These are phyloP conservation scores for Desmodesmus armatus DNA, from an alignment of 139 green algal genomes.

Conservation along the genomic window DNA sequence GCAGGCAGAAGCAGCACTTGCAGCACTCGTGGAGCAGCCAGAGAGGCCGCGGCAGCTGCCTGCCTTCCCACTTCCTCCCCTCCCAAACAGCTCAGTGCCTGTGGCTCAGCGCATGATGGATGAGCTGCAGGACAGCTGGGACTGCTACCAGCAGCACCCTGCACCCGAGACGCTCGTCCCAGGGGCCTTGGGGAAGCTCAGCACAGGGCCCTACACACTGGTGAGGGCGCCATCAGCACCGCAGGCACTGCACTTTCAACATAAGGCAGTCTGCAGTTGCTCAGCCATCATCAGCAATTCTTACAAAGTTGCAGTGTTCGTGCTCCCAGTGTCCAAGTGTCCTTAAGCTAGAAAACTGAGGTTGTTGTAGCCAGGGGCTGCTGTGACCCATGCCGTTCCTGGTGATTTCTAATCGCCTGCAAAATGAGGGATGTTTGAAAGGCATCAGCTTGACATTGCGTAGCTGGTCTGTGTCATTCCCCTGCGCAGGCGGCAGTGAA, in stretches of 20 bases:
- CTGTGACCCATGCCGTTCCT: too few relatives aligned
- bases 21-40: slow-evolving; percentile 7
- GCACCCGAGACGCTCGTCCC: neutral
- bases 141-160: slow-evolving; percentile 36
- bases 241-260: neutral
- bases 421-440: too few relatives aligned
- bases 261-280: neutral
- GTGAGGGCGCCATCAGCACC: neutral
- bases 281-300: neutral
- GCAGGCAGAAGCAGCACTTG: slow-evolving; percentile 18
- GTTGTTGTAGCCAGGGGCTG: too few relatives aligned
- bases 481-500: slow-evolving; percentile 9
- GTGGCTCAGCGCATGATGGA: slow-evolving; percentile 50
- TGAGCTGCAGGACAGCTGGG: slow-evolving; percentile 60
- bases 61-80: neutral
- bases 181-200: neutral
- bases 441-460: neutral
- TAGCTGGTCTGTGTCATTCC: neutral
- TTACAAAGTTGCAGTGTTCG: neutral
- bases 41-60: too few relatives aligned
- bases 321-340: neutral
- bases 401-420: too few relatives aligned
- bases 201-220: neutral
- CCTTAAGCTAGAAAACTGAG: too few relatives aligned
- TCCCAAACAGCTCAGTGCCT: neutral